Base-by-base conservation (phyloP, 1,139 yeast genomes). In the Yamadazyma buinensis region DNA sequence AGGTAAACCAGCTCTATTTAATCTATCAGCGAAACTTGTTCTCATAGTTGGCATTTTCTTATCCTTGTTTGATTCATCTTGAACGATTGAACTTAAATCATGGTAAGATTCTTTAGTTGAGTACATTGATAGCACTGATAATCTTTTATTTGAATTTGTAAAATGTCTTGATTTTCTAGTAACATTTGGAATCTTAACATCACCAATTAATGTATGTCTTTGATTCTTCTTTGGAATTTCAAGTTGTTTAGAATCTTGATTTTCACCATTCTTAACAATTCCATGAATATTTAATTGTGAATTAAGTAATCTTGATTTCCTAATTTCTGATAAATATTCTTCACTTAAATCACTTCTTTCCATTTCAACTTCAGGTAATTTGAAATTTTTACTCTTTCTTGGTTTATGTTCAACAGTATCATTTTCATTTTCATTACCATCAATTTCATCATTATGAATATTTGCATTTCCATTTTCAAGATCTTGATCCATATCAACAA, bases 71-170 rank as follows among this genome's bases (percentile, higher is more conserved):
- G 50, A 57, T 15, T 62, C 64, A 33, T 59, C 63, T 13, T 57
- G 59, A 42, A 80, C 55, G 33, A 77, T 71, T 8, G 78, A 69
- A 37, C 73, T 76, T 52, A 82, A 65, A 50, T 82, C 81, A 28
- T 72, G 72, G 47, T 74, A 81, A 0, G 87, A 79, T 36, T 72
- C 77, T 42, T 72, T 79, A 3, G 88, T 77, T 1, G 88, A 81
- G 46, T 80, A 79, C 59, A 81, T 64, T 1, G 88, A 80, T 34
- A 83, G 57, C 9, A 82, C 84, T 15, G 87, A 80, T 33, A 81
- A 63, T 49, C 92, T 70, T 58, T 80, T 82, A 51, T 77, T 77
- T 3, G 80, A 75, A 36, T 71, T 71, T 28, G 80, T 72, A 54
- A 76, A 80, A 39, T 75, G 67, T 49, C 77, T 70, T 3, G 86